These are phyloP conservation scores for Termitomyces sp. DNA, from an alignment of 768 basidiomycete genomes.

Conservation along the genomic window DNA sequence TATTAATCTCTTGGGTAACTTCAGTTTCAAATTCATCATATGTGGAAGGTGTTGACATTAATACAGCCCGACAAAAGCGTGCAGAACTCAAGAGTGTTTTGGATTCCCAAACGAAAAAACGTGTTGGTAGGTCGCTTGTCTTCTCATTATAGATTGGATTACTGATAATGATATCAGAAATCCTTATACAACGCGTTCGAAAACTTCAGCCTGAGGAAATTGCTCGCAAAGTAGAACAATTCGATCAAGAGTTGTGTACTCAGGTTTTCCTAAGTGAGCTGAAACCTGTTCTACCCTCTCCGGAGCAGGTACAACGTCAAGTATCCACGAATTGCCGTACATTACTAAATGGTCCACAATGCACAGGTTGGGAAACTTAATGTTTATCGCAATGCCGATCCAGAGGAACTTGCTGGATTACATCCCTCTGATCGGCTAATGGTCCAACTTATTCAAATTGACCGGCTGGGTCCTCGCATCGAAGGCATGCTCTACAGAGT, in stretches of 20 bases:
- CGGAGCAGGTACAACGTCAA: conserved; percentile 65
- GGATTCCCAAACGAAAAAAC: conserved; percentile 87
- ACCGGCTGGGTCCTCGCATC: conserved; percentile 80
- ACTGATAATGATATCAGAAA: conserved; percentile 48
- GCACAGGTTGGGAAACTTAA: conserved; percentile 81
- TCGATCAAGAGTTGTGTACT: conserved; percentile 82
- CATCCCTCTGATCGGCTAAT: conserved; percentile 95
- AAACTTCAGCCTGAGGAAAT: conserved; percentile 84
- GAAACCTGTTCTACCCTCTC: conserved; percentile 82
- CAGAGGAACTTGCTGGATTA: conserved; percentile 80
- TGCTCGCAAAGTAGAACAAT: conserved; percentile 75
- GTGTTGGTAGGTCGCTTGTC: conserved; percentile 63
- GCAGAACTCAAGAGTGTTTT: conserved; percentile 91
- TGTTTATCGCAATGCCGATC: conserved; percentile 80
- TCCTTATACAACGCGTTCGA: conserved; percentile 84
- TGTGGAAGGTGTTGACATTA: conserved; percentile 8
- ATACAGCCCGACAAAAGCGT: conserved; percentile 69
- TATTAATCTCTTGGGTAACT: conserved; percentile 78
- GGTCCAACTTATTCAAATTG: conserved; percentile 94
- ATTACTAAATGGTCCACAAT: neutral
- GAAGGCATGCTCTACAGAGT: conserved; percentile 95
- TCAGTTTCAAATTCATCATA: neutral
- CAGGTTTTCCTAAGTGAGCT: conserved; percentile 87
- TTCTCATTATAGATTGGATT: neutral
- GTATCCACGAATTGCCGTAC: neutral